Base-by-base conservation (phyloP, 2,329 filamentous ascomycete species). In the Fusarium globosum region DNA sequence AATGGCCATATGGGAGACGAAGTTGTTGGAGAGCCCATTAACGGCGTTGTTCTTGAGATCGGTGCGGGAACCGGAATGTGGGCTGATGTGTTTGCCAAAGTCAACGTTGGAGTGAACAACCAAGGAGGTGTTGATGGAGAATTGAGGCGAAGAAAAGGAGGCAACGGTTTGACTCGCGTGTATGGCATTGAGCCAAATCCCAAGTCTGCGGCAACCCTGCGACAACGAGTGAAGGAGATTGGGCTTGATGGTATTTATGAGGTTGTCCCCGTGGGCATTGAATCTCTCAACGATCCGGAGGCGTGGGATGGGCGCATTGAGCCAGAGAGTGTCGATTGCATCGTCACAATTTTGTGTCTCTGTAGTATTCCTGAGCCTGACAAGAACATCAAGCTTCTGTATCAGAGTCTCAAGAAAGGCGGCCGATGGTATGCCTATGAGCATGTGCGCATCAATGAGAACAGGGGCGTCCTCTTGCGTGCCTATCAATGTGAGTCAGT, bases 171-270 rank as follows among this genome's bases (percentile, higher is more conserved):
- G 61, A 84, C 80, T 38, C 85, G 83, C 38, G 83, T 93, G 48
- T 91, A 89, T 74, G 91, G 90, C 61, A 86, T 93, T 9, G 91
- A 93, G 81, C 91, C 91, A 7, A 92, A 92, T 77, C 61, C 78
- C 0, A 85, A 83, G 41, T 87, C 88, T 61, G 88, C 91, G 71
- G 78, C 78, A 1, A 79, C 80, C 10, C 81, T 93, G 58, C 80
- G 83, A 2, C 76, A 79, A 43, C 85, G 85, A 28, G 84, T 91
- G 8, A 77, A 80, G 16, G 84, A 85, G 3, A 85, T 88, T 2
- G 89, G 88, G 0, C 80, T 93, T 6, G 82, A 85, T 12, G 88
- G 83, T 58, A 80, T 87, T 13, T 93, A 93, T 78, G 86, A 90
- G 77, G 86, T 92, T 64, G 85, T 91, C 15, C 89, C 90, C 4